Conservation (phyloP, 768 basidiomycete species). For the Candolleomyces efflorescens region DNA sequence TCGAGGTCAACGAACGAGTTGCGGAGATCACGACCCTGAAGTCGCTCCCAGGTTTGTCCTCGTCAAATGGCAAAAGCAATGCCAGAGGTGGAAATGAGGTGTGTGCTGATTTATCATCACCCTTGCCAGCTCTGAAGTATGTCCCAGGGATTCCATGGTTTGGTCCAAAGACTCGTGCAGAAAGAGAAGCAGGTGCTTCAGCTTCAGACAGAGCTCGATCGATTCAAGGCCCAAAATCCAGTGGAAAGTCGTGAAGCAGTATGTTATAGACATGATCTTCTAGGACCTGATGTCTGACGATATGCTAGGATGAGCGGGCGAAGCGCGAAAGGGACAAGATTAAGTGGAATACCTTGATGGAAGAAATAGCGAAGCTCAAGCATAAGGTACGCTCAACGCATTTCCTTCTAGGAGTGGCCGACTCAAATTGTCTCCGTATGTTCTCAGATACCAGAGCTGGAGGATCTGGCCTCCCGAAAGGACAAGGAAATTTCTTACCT, state of each 20-base stretch:
- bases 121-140: background rate
- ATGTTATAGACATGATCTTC: slow-evolving; percentile 17
- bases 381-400: slow-evolving; percentile 46
- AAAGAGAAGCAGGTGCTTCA: slow-evolving; percentile 84
- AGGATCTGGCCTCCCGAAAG: slow-evolving; percentile 41
- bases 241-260: slow-evolving; percentile 58
- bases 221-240: slow-evolving; percentile 54
- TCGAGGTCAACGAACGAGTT: slow-evolving; percentile 56
- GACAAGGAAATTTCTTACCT: slow-evolving; percentile 75
- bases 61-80: slow-evolving; percentile 32
- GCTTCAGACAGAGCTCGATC: slow-evolving; percentile 68
- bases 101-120: slow-evolving; percentile 6
- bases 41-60: slow-evolving; percentile 39
- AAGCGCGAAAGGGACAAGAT: slow-evolving; percentile 72
- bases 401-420: background rate
- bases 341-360: slow-evolving; percentile 67
- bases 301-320: slow-evolving; percentile 61
- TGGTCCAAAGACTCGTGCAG: slow-evolving; percentile 75
- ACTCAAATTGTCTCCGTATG: slow-evolving; percentile 5
- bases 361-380: slow-evolving; percentile 72
- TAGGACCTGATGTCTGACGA: background rate
- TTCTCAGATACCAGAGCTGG: slow-evolving; percentile 51
- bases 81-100: slow-evolving; percentile 59
- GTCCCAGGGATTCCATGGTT: slow-evolving; percentile 57
- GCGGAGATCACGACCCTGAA: slow-evolving; percentile 66